Base-by-base conservation (phyloP, 1,284 basidiomycete genomes). In the Ustilago xerochloae region DNA sequence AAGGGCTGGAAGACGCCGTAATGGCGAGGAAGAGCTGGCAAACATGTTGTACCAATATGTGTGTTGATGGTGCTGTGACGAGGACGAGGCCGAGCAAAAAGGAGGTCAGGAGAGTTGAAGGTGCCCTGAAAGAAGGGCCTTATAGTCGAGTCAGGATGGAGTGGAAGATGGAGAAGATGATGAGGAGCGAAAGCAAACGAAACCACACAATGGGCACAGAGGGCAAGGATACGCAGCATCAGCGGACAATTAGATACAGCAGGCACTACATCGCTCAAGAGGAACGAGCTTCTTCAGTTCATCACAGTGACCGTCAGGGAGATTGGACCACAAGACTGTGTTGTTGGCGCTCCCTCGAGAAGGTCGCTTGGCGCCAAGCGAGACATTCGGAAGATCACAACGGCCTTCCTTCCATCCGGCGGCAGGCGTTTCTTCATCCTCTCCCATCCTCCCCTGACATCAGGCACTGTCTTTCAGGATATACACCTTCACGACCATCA, bases 281-380 rank as follows among this genome's bases (percentile, higher is more conserved):
- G 32, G 32, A 9, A 33, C 18, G 4, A 15, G 2, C 20, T 2
- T 38, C 35, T 38, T 10, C 1, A 10, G 15, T 38, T 38, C 35
- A 38, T 38, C 9, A 38, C 35, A 38, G 35, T n/a, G n/a, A n/a
- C n/a, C n/a, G n/a, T n/a, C n/a, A n/a, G n/a, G n/a, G n/a, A n/a
- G n/a, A n/a, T n/a, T n/a, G n/a, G n/a, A n/a, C n/a, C n/a, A n/a
- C n/a, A n/a, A n/a, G n/a, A n/a, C n/a, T n/a, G n/a, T n/a, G n/a
- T n/a, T n/a, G n/a, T n/a, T n/a, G n/a, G n/a, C n/a, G n/a, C n/a
- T n/a, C n/a, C 41, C 41, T 24, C 20, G 32, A 15, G 15, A 43
- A 26, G 41, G 41, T 43, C 22, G 41, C 22, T 43, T 43, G 41
- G 22, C 41, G 41, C 41, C 41, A 43, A 43, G 41, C 41, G 41